phyloP scores from a whole-genome alignment of 345 rosid genomes.

The Rhizophora apiculata region DNA sequence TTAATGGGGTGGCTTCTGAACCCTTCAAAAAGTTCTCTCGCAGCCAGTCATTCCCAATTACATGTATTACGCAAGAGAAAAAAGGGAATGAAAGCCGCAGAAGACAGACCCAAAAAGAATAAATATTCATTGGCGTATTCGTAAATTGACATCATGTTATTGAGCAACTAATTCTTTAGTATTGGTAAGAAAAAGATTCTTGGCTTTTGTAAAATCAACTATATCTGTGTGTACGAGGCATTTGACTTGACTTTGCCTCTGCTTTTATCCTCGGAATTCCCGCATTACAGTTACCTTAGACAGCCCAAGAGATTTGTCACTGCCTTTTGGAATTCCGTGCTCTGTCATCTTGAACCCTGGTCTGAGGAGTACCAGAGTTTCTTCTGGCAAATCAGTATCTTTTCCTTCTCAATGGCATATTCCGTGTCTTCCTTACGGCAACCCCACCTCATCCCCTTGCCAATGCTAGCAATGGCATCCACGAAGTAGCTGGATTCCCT shows the following conservation, averaged over 20 bases:
- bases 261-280: conserved; percentile 5
- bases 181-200: too few relatives aligned
- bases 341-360: conserved; percentile 35
- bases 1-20: neutral
- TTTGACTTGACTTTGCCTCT: conserved; percentile 5
- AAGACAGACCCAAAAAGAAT: too few relatives aligned
- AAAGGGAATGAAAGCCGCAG: neutral
- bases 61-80: neutral
- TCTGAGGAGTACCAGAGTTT: conserved; percentile 77
- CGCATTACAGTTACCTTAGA: neutral
- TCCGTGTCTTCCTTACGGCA: conserved; percentile 77
- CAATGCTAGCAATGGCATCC: conserved; percentile 58
- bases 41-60: neutral
- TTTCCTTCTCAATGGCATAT: conserved; percentile 62
- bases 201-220: too few relatives aligned
- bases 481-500: conserved; percentile 75
- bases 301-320: neutral
- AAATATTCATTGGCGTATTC: too few relatives aligned
- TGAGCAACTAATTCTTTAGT: too few relatives aligned
- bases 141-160: too few relatives aligned
- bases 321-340: neutral
- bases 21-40: neutral
- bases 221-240: conserved; percentile 3
- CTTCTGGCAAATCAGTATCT: conserved; percentile 81
- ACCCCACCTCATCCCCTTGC: conserved; percentile 81